phyloP scores from a whole-genome alignment of 192 early-diverging fungal species.

The Backusella mclennaniae region DNA sequence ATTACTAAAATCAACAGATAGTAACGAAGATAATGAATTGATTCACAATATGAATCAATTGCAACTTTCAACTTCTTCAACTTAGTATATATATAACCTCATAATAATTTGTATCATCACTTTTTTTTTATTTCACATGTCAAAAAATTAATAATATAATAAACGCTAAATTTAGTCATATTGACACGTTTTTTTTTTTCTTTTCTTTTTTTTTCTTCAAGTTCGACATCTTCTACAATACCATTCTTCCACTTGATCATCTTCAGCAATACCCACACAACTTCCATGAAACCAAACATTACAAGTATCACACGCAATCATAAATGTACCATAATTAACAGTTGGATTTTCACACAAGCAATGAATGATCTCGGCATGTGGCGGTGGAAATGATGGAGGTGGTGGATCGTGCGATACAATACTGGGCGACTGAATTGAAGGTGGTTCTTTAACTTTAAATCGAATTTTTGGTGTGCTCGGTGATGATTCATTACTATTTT shows the following conservation, averaged over 20 bases:
- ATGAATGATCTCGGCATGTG: slow-evolving; percentile 42
- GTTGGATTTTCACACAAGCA: slow-evolving; percentile 60
- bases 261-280: slow-evolving; percentile 48
- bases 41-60: background rate
- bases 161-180: background rate
- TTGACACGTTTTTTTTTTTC: background rate
- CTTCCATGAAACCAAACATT: slow-evolving; percentile 64
- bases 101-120: background rate
- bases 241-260: slow-evolving; percentile 21
- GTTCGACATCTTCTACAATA: slow-evolving; percentile 13
- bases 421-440: slow-evolving; percentile 3
- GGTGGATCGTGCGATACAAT: background rate
- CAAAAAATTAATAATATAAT: slow-evolving; percentile 3
- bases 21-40: background rate
- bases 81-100: background rate
- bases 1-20: background rate
- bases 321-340: slow-evolving; percentile 58
- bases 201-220: background rate
- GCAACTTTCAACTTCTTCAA: background rate
- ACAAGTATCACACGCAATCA: slow-evolving; percentile 63
- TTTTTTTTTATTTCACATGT: background rate
- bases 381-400: background rate
- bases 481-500: slow-evolving; percentile 1
- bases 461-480: slow-evolving; percentile 36
- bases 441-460: slow-evolving; percentile 34